Conservation (phyloP, 306 rosid genomes). For the Lablab purpureus region DNA sequence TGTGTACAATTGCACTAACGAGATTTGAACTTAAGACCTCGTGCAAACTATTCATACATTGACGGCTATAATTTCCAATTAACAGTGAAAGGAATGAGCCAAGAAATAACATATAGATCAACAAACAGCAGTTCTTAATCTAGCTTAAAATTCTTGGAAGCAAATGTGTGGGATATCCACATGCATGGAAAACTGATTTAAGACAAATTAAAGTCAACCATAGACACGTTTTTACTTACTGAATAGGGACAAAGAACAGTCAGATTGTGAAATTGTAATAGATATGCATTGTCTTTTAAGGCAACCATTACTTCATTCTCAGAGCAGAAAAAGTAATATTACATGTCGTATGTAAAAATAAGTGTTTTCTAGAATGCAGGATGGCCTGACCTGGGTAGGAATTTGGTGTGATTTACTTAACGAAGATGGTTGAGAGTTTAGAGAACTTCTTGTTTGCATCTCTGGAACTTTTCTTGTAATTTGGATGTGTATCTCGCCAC, state of each 20-base stretch:
- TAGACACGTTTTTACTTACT: background rate
- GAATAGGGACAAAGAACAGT: background rate
- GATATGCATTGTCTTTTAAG: background rate
- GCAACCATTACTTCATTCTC: background rate
- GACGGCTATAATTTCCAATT: too few relatives aligned
- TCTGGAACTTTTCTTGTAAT: slow-evolving; percentile 76
- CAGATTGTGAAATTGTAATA: background rate
- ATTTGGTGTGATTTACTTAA: slow-evolving; percentile 62
- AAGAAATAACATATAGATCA: slow-evolving; percentile 27
- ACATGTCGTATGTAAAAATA: background rate
- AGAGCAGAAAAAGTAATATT: background rate
- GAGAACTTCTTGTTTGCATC: slow-evolving; percentile 45
- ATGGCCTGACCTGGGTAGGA: slow-evolving; percentile 67
- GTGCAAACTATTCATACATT: too few relatives aligned
- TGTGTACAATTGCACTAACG: too few relatives aligned
- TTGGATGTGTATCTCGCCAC: slow-evolving; percentile 80
- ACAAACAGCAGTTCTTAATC: background rate
- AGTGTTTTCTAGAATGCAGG: slow-evolving; percentile 13
- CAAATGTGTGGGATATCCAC: background rate
- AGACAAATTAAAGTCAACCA: background rate
- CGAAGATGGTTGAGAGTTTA: slow-evolving; percentile 66
- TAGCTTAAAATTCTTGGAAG: background rate
- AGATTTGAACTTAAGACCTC: too few relatives aligned
- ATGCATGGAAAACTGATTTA: background rate
- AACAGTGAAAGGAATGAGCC: background rate